Percentiles rank a stretch among this genome's conserved stretches.
Conservation (phyloP, 768 basidiomycete genomes). For the Sistotremastrum niveocremeum region DNA sequence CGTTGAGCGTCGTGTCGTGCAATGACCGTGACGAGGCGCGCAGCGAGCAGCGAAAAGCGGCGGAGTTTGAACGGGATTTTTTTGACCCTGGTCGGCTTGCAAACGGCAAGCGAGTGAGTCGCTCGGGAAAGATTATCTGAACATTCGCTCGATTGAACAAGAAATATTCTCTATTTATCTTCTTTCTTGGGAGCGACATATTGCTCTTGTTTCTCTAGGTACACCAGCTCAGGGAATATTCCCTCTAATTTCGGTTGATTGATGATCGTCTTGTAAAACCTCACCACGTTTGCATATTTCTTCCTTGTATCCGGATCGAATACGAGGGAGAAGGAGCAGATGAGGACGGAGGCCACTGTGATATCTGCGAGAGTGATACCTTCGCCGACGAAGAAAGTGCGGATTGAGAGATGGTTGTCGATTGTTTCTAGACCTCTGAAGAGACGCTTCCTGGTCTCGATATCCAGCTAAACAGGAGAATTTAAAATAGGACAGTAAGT, state of each 20-base stretch:
- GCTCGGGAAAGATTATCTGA: too few relatives aligned
- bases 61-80: background rate
- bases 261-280: slow-evolving; percentile 75
- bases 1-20: background rate
- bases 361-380: slow-evolving; percentile 92
- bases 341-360: slow-evolving; percentile 44
- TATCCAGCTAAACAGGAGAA: slow-evolving; percentile 40
- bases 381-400: slow-evolving; percentile 87
- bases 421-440: slow-evolving; percentile 48
- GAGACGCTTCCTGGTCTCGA: slow-evolving; percentile 36
- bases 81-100: too few relatives aligned
- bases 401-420: slow-evolving; percentile 56
- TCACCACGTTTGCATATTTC: slow-evolving; percentile 63
- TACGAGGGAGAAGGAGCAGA: slow-evolving; percentile 28
- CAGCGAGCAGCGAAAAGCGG: too few relatives aligned
- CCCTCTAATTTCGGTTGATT: slow-evolving; percentile 70
- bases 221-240: slow-evolving; percentile 46
- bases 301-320: slow-evolving; percentile 55
- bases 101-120: too few relatives aligned
- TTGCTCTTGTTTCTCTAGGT: slow-evolving; percentile 54
- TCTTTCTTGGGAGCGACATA: slow-evolving; percentile 69
- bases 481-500: background rate
- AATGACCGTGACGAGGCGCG: background rate
- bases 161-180: slow-evolving; percentile 17
- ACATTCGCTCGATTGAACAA: too few relatives aligned